Evolutionary conservation across 768 basidiomycete genomes (phyloP).

Genomic region (Trametes gibbosa): DNA sequence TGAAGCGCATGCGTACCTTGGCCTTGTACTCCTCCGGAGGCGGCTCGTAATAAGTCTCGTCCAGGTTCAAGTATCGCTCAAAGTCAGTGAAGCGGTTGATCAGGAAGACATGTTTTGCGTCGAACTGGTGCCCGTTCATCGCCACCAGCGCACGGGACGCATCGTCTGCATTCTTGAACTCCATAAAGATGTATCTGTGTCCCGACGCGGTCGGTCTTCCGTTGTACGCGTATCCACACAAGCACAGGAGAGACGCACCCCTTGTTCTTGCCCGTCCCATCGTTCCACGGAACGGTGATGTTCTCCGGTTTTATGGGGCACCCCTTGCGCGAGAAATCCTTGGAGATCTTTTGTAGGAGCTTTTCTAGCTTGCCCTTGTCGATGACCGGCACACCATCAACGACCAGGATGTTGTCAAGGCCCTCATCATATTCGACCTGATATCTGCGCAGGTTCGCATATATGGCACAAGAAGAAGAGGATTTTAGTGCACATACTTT

Average conservation of each 20-base stretch:
- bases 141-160: constrained; percentile 63
- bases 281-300: constrained; percentile 88
- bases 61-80: constrained; percentile 73
- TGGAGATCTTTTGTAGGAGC: constrained; percentile 75
- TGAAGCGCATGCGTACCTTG: constrained; percentile 47
- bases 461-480: not conserved
- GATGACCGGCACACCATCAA: constrained; percentile 90
- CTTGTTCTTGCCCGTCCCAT: constrained; percentile 79
- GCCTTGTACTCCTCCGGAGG: constrained; percentile 69
- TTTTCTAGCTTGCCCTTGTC: constrained; percentile 82
- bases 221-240: not conserved
- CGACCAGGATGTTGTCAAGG: constrained; percentile 87
- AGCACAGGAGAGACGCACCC: constrained; percentile 54
- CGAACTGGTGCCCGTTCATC: constrained; percentile 81
- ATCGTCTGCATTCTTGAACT: constrained; percentile 68
- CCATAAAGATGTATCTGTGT: constrained; percentile 77
- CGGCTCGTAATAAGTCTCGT: constrained; percentile 78
- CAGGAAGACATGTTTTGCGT: constrained; percentile 80
- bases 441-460: constrained; percentile 55
- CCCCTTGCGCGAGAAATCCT: constrained; percentile 83
- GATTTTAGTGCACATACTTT: constrained; percentile 50
- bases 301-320: constrained; percentile 71
- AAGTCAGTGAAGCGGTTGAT: constrained; percentile 89
- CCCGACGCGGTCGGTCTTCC: not conserved
- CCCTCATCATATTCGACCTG: constrained; percentile 79